Base-by-base conservation (phyloP, 306 rosid genomes). In the Begonia masoniana region DNA sequence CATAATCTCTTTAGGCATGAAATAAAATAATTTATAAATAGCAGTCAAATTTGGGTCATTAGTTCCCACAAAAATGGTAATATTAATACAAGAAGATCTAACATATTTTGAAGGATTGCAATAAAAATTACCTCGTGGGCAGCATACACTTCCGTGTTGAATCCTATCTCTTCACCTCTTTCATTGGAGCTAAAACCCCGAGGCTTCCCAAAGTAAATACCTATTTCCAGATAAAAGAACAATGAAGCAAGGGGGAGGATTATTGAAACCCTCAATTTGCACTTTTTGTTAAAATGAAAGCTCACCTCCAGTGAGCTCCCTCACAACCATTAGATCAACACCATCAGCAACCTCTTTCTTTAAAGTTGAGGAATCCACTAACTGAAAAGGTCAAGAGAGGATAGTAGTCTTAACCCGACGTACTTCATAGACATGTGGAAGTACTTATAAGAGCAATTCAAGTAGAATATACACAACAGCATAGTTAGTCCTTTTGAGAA, bases 261-360 rank as follows among this genome's bases (percentile, higher is more conserved):
- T 16, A 39, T 48, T 23, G 16, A 7, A 60, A 35, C 21, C 50
- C 50, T 46, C 15, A 35, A 50, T 31, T 31, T 13, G 13, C 52
- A 52, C 5, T 43, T 36, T 19, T 2, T 15, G 39, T 16, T 50
- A 9, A 41, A 50, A 17, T 23, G 43, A 14, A 12, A n/a, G 57
- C 77, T 60, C 66, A 91, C 97, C 97, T 75, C 96, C 96, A 15
- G 92, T 91, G 54, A 91, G 88, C 63, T 91, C 97, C 71, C 95
- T 78, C 62, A 91, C 76, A 74, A 91, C 91, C 92, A 91, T 80
- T 62, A 91, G 78, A 71, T 91, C 92, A 50, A 85, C 96, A 66
- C 96, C 96, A 65, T 82, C 92, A 35, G 77, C 88, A 54, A 83
- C 63, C 75, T 85, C 96, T 68, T 60, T 83, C 78, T 91, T 91